phyloP scores from a whole-genome alignment of 148 eudicot genomes.

The Salicornia ramosissima region DNA sequence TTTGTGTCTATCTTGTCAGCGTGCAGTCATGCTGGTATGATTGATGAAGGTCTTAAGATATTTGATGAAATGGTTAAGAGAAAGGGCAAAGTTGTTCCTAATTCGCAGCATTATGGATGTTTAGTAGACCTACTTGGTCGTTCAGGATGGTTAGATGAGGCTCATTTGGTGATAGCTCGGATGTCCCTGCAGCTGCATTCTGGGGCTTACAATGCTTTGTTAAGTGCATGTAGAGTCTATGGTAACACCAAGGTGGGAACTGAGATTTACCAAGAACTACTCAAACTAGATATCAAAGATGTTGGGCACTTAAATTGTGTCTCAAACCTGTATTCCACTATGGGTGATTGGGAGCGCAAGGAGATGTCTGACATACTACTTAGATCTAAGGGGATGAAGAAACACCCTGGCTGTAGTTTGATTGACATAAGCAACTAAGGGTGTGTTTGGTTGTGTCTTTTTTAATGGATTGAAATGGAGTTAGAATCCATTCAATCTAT shows the following conservation, averaged over 20 bases:
- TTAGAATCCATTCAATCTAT: too few relatives aligned
- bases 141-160: slow-evolving; percentile 45
- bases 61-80: slow-evolving; percentile 29
- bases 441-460: too few relatives aligned
- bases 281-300: slow-evolving; percentile 35
- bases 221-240: slow-evolving; percentile 45
- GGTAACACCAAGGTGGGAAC: slow-evolving; percentile 37
- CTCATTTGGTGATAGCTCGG: slow-evolving; percentile 30
- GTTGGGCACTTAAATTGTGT: slow-evolving; percentile 41
- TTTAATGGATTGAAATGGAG: too few relatives aligned
- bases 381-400: slow-evolving; percentile 37
- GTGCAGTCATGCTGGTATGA: slow-evolving; percentile 55
- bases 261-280: slow-evolving; percentile 33
- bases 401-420: slow-evolving; percentile 47
- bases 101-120: slow-evolving; percentile 49
- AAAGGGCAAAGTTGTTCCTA: slow-evolving; percentile 41
- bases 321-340: slow-evolving; percentile 46
- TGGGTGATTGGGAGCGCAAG: slow-evolving; percentile 38
- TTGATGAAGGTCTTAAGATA: slow-evolving; percentile 42
- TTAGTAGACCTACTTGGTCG: slow-evolving; percentile 55
- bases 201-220: slow-evolving; percentile 43
- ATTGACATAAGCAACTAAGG: slow-evolving; percentile 25
- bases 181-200: slow-evolving; percentile 32
- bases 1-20: slow-evolving; percentile 45
- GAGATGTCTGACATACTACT: slow-evolving; percentile 21